Base-by-base conservation (phyloP, 495 filamentous ascomycete species). In the Aspergillus cavernicola region DNA sequence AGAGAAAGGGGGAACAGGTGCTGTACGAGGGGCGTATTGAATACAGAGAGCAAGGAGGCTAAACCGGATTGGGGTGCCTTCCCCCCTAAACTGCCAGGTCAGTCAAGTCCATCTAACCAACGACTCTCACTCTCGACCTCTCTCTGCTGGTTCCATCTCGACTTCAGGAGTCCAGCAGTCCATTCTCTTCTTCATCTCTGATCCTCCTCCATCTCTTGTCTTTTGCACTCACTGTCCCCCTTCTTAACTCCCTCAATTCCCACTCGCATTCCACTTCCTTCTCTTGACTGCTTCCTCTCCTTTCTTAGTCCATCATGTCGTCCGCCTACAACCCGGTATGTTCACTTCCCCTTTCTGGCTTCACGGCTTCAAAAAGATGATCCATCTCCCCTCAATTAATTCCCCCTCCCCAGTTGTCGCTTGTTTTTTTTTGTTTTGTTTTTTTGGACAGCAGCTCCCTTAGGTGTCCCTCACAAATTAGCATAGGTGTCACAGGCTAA, bases 291-390 rank as follows among this genome's bases (percentile, higher is more conserved):
- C 40, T 48, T 46, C 52, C 54, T 55, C 60, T 56, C 60, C 58
- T 57, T 63, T 57, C 52, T 59, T 57, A 62, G 51, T 56, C 68
- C 71, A 77, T 64, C 66, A 84, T 84, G 81, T 83, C 81, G 68
- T 81, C 80, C 56, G 76, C 78, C 55, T 67, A 81, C 59, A 83
- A 75, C 71, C 80, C 81, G 71, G 80, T 84, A 82, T 69, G 80
- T 77, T 44, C 29, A 49, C 41, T 65, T 68, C 65, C 69, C 70
- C 66, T 68, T 69, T 68, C 66, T 59, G 56, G 42, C 26, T 33
- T 52, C 39, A 68, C 60, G 68, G 64, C 66, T 66, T 67, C 65
- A 39, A 13, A 41, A 28, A 49, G 48, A 58, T 45, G 38, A 49
- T 50, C 67, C 64, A 65, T 63, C 64, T 67, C 58, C 37, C 62